Conservation (phyloP, 2,329 filamentous ascomycete genomes). For the Penicillium sp. region DNA sequence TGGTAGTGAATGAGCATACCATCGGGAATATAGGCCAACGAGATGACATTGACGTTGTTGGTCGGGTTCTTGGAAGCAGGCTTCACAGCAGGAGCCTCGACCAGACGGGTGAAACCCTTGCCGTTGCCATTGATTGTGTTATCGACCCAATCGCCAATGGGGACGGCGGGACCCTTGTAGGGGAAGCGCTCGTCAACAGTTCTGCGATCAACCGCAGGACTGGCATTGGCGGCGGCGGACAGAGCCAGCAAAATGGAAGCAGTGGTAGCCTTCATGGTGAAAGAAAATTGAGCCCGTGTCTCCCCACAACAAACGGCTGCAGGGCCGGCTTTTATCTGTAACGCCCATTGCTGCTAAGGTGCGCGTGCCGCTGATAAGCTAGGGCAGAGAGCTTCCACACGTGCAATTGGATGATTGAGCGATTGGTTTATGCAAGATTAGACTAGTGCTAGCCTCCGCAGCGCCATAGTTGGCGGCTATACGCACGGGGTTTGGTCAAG, state of each 20-base stretch:
- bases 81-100: conserved; percentile 53
- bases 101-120: conserved; percentile 53
- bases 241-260: conserved; percentile 23
- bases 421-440: conserved; percentile 3
- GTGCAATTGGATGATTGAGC: neutral
- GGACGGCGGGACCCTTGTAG: conserved; percentile 52
- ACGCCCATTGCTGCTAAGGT: neutral
- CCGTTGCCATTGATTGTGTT: conserved; percentile 54
- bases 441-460: neutral
- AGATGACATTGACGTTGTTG: conserved; percentile 58
- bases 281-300: conserved; percentile 1
- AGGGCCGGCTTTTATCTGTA: neutral
- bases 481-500: neutral
- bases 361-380: neutral
- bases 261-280: conserved; percentile 23
- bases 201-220: conserved; percentile 39
- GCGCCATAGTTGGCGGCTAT: neutral
- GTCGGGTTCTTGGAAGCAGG: conserved; percentile 45
- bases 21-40: conserved; percentile 49
- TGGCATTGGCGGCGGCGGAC: conserved; percentile 21
- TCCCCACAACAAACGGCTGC: neutral
- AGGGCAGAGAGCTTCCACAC: neutral
- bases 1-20: conserved; percentile 57
- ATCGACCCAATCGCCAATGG: conserved; percentile 55
- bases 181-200: conserved; percentile 37